Conservation (phyloP, 805 yeast genomes). For the Sungouiozyma ichnusensis region DNA sequence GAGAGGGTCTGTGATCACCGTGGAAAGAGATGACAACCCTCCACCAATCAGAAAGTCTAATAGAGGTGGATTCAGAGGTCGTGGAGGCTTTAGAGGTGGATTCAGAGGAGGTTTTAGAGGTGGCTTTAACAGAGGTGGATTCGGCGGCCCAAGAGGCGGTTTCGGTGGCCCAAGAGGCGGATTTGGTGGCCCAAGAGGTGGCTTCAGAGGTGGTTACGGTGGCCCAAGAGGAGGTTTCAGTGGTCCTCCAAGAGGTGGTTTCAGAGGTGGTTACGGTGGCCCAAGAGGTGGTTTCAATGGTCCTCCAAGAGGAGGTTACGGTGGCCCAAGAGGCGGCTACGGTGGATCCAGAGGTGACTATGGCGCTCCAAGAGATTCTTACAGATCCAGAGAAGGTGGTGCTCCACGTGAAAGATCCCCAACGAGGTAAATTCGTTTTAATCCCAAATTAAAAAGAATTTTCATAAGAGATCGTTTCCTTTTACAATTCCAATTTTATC, state of each 20-base stretch:
- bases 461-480: background rate
- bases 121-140: constrained; percentile 31
- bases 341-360: constrained; percentile 31
- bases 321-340: constrained; percentile 32
- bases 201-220: constrained; percentile 27
- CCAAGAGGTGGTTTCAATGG: constrained; percentile 29
- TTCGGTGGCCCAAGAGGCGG: constrained; percentile 33
- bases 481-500: background rate
- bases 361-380: constrained; percentile 25
- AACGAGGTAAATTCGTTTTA: constrained; percentile 41
- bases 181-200: constrained; percentile 30
- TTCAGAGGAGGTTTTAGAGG: constrained; percentile 23
- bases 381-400: constrained; percentile 10
- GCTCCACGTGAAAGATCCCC: constrained; percentile 61
- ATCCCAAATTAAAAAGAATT: background rate
- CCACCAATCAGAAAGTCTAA: constrained; percentile 41
- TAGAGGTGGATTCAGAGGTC: constrained; percentile 37
- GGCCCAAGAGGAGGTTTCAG: constrained; percentile 33
- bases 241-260: constrained; percentile 36
- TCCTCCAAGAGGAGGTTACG: constrained; percentile 30
- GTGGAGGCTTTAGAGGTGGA: constrained; percentile 41
- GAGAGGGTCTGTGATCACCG: constrained; percentile 58
- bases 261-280: constrained; percentile 24
- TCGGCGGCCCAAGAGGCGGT: constrained; percentile 36
- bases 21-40: constrained; percentile 64